These are phyloP conservation scores for Barnettozyma botsteinii DNA, from an alignment of 805 yeast species.

Conservation along the genomic window DNA sequence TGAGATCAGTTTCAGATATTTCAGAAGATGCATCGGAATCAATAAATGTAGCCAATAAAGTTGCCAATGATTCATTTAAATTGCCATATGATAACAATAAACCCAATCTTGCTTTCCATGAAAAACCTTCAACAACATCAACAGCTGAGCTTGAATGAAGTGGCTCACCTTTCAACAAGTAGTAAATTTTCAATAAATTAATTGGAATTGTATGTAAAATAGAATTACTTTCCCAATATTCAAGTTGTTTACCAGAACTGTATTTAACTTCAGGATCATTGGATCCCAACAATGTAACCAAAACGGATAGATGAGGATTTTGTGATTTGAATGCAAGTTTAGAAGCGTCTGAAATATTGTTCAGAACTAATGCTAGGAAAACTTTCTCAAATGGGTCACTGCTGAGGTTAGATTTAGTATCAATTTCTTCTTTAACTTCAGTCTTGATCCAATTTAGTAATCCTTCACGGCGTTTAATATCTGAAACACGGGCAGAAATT, in stretches of 20 bases:
- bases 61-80: constrained; percentile 30
- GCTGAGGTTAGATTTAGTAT: constrained; percentile 30
- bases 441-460: constrained; percentile 54
- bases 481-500: constrained; percentile 24
- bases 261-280: constrained; percentile 52
- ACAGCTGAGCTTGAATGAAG: constrained; percentile 26
- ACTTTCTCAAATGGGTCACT: constrained; percentile 45
- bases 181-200: constrained; percentile 53
- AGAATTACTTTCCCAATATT: constrained; percentile 52
- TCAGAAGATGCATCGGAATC: constrained; percentile 12
- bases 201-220: constrained; percentile 43
- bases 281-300: constrained; percentile 67
- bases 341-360: constrained; percentile 59
- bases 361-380: constrained; percentile 44
- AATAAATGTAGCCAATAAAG: constrained; percentile 28
- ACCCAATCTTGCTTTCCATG: constrained; percentile 64
- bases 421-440: constrained; percentile 30
- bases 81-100: constrained; percentile 61
- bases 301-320: constrained; percentile 64
- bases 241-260: constrained; percentile 57
- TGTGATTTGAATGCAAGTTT: constrained; percentile 51
- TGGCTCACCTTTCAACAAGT: constrained; percentile 52
- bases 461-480: constrained; percentile 36
- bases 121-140: constrained; percentile 39
- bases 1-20: constrained; percentile 14